Base-by-base conservation (phyloP, 192 early-diverging fungal genomes). In the Gryganskiella cystojenkinii region DNA sequence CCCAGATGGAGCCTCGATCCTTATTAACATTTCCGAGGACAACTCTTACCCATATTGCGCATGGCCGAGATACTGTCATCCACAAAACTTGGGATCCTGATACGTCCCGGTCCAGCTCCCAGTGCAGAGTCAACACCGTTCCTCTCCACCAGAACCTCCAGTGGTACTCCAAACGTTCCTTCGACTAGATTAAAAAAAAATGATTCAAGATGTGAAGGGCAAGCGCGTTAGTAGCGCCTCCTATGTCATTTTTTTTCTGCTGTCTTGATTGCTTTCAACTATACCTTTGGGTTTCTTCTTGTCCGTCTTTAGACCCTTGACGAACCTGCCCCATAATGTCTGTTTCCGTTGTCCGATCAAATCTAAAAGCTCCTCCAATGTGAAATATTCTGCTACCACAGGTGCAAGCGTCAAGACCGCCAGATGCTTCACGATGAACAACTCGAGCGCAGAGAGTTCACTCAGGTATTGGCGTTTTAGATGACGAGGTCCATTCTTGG, bases 91-190 rank as follows among this genome's bases (percentile, higher is more conserved):
- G 98, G 96, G 42, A 99, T 88, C n/a, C 87, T 83, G 43, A 95
- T 85, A 46, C 87, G 83, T 24, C 89, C 87, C 47, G 86, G 89
- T 35, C 86, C 90, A 61, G 76, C 88, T 20, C 81, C 92, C 56
- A 91, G 81, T 6, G 88, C 86, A 5, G 94, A 92, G 56, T 95
- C 93, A 3, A 94, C 88, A 13, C 95, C 93, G 59, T 93, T 89
- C 40, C 89, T 82, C 65, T 96, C 92, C 11, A 96, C 86, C 30
- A 99, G 84, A 9, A 86, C 80, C 51, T 98, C 95, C 22, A 99
- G 75, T 14, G 93, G 87, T 6, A 95, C 93, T 40, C 96, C 96
- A 87, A 99, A 99, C 1, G 95, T 98, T 6, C 93, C 94, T 37
- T 88, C 74, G 1, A 69, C 74, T 78, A 60, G 10, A 33, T 8